Conservation (phyloP, 129 eudicot genomes). For the Escallonia rubra region DNA sequence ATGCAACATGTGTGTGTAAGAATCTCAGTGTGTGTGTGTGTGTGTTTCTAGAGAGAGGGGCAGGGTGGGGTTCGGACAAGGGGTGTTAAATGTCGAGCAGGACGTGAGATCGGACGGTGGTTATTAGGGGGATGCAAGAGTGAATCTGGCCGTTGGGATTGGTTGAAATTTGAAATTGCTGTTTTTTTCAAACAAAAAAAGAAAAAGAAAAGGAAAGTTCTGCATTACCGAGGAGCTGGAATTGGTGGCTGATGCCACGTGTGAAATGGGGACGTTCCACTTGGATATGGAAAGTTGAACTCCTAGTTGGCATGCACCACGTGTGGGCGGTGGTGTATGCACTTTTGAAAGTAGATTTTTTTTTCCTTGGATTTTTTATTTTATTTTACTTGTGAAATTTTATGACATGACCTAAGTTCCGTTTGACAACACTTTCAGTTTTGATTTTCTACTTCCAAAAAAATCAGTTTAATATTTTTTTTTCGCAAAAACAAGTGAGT, state of each 20-base stretch:
- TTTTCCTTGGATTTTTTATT: no score
- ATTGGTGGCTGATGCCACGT: constrained; percentile 27
- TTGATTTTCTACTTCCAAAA: no score
- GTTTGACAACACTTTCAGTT: no score
- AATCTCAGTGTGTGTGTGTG: no score
- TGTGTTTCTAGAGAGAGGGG: neutral
- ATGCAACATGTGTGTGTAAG: no score
- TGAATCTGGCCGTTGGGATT: constrained; percentile 58
- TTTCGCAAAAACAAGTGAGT: no score
- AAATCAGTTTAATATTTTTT: no score
- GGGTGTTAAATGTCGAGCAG: constrained; percentile 2
- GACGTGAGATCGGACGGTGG: constrained; percentile 32
- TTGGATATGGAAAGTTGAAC: neutral
- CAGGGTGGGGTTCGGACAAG: neutral
- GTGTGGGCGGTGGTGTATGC: neutral
- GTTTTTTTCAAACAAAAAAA: neutral
- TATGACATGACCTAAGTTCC: no score
- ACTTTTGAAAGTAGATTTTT: no score
- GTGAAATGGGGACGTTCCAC: constrained; percentile 14
- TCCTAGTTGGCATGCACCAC: neutral
- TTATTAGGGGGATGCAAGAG: constrained; percentile 12
- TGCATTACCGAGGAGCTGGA: constrained; percentile 20
- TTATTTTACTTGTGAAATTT: no score
- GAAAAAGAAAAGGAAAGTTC: neutral
- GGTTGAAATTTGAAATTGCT: constrained; percentile 41